phyloP scores from a whole-genome alignment of 352 stramenopile species.

The Phytophthora tubulina region DNA sequence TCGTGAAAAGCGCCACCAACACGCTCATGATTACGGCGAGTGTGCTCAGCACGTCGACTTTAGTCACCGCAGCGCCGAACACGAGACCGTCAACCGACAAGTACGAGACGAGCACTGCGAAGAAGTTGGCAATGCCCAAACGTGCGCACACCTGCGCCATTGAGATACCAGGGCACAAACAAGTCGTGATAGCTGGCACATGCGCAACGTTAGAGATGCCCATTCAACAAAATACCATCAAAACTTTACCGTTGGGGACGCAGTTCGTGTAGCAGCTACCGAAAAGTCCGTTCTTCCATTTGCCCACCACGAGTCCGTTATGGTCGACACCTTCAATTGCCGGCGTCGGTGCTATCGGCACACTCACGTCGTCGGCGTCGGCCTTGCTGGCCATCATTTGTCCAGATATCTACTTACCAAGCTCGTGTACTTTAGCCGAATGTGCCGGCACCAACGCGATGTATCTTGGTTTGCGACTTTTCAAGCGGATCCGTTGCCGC shows the following conservation, averaged over 20 bases:
- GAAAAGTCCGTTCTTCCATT: slow-evolving; percentile 50
- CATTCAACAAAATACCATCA: background rate
- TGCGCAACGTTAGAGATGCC: background rate
- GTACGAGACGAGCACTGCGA: slow-evolving; percentile 44
- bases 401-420: slow-evolving; percentile 17
- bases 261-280: slow-evolving; percentile 40
- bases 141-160: slow-evolving; percentile 60
- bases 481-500: slow-evolving; percentile 17
- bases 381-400: slow-evolving; percentile 33
- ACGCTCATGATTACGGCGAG: slow-evolving; percentile 48
- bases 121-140: slow-evolving; percentile 54
- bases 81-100: slow-evolving; percentile 45
- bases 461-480: slow-evolving; percentile 28
- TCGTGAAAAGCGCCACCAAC: slow-evolving; percentile 43
- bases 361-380: slow-evolving; percentile 31
- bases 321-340: slow-evolving; percentile 44
- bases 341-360: slow-evolving; percentile 37
- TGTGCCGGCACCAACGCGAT: slow-evolving; percentile 8
- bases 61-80: slow-evolving; percentile 40
- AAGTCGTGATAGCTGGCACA: slow-evolving; percentile 44
- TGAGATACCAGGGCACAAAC: slow-evolving; percentile 52
- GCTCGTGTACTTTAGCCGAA: slow-evolving; percentile 38
- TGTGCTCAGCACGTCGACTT: slow-evolving; percentile 40
- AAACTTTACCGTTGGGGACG: slow-evolving; percentile 47
- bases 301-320: slow-evolving; percentile 54